Evolutionary conservation across 1,139 yeast genomes (phyloP), one percentile per base, ranked within the genome.

Genomic region (Sugiyamaella xylanicola): DNA sequence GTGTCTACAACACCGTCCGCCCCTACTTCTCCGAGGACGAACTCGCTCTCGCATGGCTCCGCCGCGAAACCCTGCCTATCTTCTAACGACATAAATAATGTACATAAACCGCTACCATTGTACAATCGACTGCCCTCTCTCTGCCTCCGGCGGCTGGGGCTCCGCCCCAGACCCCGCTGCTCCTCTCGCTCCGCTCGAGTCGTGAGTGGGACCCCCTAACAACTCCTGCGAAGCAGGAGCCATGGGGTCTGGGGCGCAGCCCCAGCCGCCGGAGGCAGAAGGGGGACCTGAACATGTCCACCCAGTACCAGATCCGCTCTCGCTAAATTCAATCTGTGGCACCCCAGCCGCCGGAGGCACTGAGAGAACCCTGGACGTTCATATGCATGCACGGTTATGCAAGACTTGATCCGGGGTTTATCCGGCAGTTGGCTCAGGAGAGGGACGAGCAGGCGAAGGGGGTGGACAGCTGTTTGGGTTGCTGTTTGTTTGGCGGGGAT

Each of bases 11-110:
- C 15, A 79, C 78, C 29, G 74, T 87, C 44, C 73, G 78, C 25
- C 75, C 76, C 0, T 72, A 71, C 56, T 67, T 84, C 56, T 79
- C 76, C 41, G 82, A 80, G 48, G 79, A 77, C 53, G 78, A 85
- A 51, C 65, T 53, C 16, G 83, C 85, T 45, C 81, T 78, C 65
- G 77, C 77, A 53, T 92, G 97, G 97, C 79, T 92, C 64, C 80
- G 78, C 68, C 81, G 85, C 62, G 96, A 89, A 71, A 87, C 95
- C 1, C 59, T 71, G 27, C 78, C 80, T 5, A 65, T 80, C 7
- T 60, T 55, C 29, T 59, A 53, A 43, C 15, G n/a, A n/a, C 37
- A n/a, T 8, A 13, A 8, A 8, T 4, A 32, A 32, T 32, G 37
- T 32, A 32, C 13, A 32, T 32, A 32, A 8, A 32, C 13, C 32